Percentiles rank a stretch among this genome's conserved stretches.
Evolutionary conservation across 768 basidiomycete species (phyloP).

Genomic region (Trametes coccinea): DNA sequence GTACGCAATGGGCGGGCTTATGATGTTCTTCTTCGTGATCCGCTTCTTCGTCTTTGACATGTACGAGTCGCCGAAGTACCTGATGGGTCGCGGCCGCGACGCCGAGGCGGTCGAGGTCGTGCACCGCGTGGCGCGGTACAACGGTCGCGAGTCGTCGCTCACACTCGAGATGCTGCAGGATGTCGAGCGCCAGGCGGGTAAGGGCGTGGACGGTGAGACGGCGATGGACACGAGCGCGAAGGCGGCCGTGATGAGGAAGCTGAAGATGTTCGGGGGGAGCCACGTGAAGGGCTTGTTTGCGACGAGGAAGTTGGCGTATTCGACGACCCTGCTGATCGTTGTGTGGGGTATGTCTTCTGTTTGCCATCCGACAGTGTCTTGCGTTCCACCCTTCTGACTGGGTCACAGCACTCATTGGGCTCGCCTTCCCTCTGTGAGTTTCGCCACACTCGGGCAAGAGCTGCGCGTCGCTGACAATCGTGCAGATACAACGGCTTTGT

Average conservation of each 20-base stretch:
- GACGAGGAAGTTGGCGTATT: constrained; percentile 51
- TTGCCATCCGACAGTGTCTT: too few species aligned
- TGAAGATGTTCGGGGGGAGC: constrained; percentile 37
- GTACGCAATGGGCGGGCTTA: constrained; percentile 68
- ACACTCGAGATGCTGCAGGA: constrained; percentile 51
- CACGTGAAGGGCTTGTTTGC: constrained; percentile 54
- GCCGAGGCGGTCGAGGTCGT: constrained; percentile 64
- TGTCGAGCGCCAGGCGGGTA: constrained; percentile 16
- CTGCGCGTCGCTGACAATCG: neutral
- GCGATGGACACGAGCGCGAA: constrained; percentile 38
- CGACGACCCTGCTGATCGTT: constrained; percentile 50
- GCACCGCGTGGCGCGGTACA: constrained; percentile 61
- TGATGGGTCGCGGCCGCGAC: constrained; percentile 69
- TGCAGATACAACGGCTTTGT: constrained; percentile 50
- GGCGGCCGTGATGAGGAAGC: constrained; percentile 41
- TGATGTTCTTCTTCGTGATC: constrained; percentile 59
- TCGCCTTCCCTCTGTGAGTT: constrained; percentile 65
- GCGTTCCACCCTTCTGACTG: too few species aligned
- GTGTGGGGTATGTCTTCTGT: constrained; percentile 48
- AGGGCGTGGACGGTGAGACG: neutral
- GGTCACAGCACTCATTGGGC: constrained; percentile 61
- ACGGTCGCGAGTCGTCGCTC: constrained; percentile 49
- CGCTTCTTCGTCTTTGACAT: constrained; percentile 70
- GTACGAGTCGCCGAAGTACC: constrained; percentile 70
- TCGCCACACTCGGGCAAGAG: neutral